A percentile compares a stretch with the other conserved stretches of the same genome.
These are phyloP conservation scores for Iberis amara DNA, from an alignment of 441 rosid genomes.

Conservation along the genomic window DNA sequence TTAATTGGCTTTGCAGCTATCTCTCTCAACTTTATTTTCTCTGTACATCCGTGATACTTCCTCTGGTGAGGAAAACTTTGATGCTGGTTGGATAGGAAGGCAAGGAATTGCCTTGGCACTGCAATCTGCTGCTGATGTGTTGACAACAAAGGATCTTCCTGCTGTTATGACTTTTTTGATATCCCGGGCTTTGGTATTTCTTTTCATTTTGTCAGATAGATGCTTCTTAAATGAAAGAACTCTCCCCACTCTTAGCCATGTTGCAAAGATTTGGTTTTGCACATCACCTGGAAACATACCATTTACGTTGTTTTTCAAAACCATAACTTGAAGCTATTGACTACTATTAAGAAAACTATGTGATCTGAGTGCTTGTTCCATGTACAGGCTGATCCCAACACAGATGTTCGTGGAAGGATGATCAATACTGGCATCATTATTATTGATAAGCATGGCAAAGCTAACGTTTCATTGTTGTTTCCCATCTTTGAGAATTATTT, in stretches of 20 bases:
- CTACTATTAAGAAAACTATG: not conserved
- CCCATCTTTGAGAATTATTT: conserved; percentile 96
- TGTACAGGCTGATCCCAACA: conserved; percentile 89
- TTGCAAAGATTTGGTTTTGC: conserved; percentile 9
- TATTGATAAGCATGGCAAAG: conserved; percentile 91
- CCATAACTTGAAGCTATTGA: not conserved
- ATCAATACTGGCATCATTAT: conserved; percentile 93
- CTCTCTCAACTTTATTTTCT: conserved; percentile 89
- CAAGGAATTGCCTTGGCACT: conserved; percentile 95
- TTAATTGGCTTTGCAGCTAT: conserved; percentile 52
- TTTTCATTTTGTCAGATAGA: conserved; percentile 23
- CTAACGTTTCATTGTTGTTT: conserved; percentile 85
- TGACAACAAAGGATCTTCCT: conserved; percentile 95
- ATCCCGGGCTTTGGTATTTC: conserved; percentile 60
- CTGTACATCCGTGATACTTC: conserved; percentile 73
- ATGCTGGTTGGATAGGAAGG: conserved; percentile 91
- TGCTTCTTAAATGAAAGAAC: conserved; percentile 2
- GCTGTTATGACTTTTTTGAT: conserved; percentile 95
- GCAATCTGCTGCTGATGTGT: conserved; percentile 87
- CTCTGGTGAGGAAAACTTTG: conserved; percentile 50
- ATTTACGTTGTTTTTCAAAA: not conserved
- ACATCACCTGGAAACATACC: conserved; percentile 1
- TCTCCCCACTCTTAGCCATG: conserved; percentile 14
- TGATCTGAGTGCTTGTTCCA: conserved; percentile 15
- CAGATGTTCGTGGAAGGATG: conserved; percentile 99